phyloP scores from a whole-genome alignment of 495 filamentous ascomycete species.

The Xylaria scruposa region DNA sequence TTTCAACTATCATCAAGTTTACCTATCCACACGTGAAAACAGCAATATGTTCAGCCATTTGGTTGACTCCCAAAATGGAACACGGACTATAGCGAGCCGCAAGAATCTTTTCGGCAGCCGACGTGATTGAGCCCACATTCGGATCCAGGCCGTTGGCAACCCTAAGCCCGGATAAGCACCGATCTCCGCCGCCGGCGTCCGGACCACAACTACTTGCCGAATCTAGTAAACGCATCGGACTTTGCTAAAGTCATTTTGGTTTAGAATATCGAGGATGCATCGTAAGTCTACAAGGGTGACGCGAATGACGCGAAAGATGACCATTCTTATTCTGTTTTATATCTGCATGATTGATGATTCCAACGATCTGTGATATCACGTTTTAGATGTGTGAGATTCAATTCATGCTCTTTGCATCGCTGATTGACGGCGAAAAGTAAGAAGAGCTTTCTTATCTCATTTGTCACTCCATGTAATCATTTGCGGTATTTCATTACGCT shows the following conservation, averaged over 20 bases:
- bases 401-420: no score
- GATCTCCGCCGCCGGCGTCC: slow-evolving; percentile 1
- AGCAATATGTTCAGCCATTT: neutral
- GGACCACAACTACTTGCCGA: neutral
- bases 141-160: neutral
- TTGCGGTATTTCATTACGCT: no score
- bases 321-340: no score
- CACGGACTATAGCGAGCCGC: slow-evolving; percentile 1
- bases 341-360: no score
- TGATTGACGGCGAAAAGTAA: no score
- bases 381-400: no score
- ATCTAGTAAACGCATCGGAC: neutral
- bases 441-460: no score
- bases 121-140: neutral
- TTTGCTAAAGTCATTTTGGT: neutral
- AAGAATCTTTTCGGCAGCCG: neutral
- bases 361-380: no score
- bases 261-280: neutral
- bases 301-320: no score
- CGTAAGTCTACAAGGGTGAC: no score
- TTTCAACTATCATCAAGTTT: neutral
- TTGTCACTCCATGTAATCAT: no score
- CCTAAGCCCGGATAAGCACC: slow-evolving; percentile 3
- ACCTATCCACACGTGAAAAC: neutral
- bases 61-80: neutral